Evolutionary conservation across 345 rosid genomes (phyloP).

Genomic region (Boechera retrofracta): DNA sequence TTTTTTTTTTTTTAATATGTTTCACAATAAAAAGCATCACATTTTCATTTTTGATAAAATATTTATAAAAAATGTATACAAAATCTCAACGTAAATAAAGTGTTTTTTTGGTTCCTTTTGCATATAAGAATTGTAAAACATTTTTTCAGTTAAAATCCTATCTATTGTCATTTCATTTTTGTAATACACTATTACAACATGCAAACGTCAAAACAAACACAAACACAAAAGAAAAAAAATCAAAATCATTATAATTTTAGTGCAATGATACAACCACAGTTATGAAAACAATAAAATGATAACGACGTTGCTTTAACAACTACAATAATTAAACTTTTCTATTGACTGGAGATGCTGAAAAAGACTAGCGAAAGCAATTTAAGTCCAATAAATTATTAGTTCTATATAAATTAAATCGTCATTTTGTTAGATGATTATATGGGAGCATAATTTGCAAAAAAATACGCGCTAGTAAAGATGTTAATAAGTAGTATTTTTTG

Average conservation of each 20-base stretch:
- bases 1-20: not conserved
- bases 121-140: not conserved
- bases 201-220: not conserved
- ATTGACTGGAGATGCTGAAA: constrained; percentile 29
- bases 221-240: not conserved
- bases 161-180: not conserved
- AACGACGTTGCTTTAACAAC: constrained; percentile 33
- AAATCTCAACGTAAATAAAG: not conserved
- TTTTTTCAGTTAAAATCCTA: not conserved
- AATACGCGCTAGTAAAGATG: not conserved
- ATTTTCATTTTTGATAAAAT: not conserved
- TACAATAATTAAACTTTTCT: constrained; percentile 33
- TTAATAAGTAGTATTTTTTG: not conserved
- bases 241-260: not conserved
- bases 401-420: not conserved
- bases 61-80: not conserved
- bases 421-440: not conserved
- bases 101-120: not conserved
- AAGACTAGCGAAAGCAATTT: constrained; percentile 37
- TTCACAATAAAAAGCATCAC: not conserved
- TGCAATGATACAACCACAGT: constrained; percentile 23
- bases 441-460: not conserved
- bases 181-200: not conserved
- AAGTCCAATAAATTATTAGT: constrained; percentile 31
- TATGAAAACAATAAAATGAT: not conserved